Base-by-base conservation (phyloP, 2,329 filamentous ascomycete genomes). In the Sclerotinia minor region DNA sequence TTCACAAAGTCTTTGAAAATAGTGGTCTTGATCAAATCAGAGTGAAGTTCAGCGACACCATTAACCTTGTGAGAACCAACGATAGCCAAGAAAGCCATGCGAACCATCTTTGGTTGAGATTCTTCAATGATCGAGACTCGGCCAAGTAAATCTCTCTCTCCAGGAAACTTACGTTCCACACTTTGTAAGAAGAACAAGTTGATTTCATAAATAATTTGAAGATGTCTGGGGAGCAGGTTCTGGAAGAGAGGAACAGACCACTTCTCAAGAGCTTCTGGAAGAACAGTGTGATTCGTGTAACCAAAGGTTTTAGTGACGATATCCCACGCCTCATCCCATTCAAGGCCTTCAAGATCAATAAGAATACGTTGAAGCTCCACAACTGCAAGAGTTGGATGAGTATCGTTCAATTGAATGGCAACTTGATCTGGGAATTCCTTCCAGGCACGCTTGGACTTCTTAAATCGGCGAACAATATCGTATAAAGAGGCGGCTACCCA, bases 31-130 rank as follows among this genome's bases (percentile, higher is more conserved):
- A 99, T 97, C 68, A 99, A 84, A 77, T 99, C 95, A 0, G 95
- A 99, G 81, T 99, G 95, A 72, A 99, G 82, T 81, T 99, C 95
- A 45, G 95, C 95, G 47, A 99, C 95, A 78, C 95, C 95, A 74
- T 99, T 99, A 82, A 99, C 94, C 83, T 98, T 99, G 87, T 98
- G 95, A 47, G 95, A 98, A 59, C 95, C 95, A 75, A 99, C 93
- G 77, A 98, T 91, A 71, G 95, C 95, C 64, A 99, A 83, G 79
- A 87, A 95, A 2, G 95, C 95, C 95, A 99, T 99, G 78, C 94
- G 91, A 70, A 99, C 89, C 92, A 97, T 97, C 86, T 98, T 97
- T 54, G 94, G 92, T 78, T 96, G 90, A 6, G 92, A 93, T 79
- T 99, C 95, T 79, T 99, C 95, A 69, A 99, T 97, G 76, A 99